Conservation (phyloP, 176 grass and related monocot genomes). For the Urochloa ruziziensis region DNA sequence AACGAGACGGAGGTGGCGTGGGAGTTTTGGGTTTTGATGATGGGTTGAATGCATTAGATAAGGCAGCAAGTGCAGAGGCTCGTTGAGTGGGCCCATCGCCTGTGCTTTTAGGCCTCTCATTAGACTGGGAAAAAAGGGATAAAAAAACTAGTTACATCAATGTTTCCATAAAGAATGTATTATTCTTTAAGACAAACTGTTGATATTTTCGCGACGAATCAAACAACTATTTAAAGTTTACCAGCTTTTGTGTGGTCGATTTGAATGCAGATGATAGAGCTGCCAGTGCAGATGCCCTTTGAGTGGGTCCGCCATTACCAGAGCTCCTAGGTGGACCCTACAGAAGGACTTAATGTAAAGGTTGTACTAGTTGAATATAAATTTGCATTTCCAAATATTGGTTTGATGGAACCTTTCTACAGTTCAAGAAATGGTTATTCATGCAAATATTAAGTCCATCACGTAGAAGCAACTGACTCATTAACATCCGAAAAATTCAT, state of each 20-base stretch:
- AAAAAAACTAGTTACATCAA: not conserved
- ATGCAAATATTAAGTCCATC: not conserved
- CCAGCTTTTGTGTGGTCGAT: constrained; percentile 45
- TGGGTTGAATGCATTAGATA: constrained; percentile 81
- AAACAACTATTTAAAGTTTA: constrained; percentile 4
- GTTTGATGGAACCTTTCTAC: not conserved
- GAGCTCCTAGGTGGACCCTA: constrained; percentile 46
- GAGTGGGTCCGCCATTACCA: constrained; percentile 71
- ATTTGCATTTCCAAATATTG: constrained; percentile 15
- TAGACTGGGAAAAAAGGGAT: constrained; percentile 44
- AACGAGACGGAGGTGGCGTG: constrained; percentile 32
- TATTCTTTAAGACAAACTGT: not conserved
- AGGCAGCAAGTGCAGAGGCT: constrained; percentile 81
- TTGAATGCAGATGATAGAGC: constrained; percentile 92
- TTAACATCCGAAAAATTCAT: not conserved
- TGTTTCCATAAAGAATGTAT: not conserved
- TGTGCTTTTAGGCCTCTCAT: constrained; percentile 51
- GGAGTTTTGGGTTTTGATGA: constrained; percentile 58
- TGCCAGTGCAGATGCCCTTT: constrained; percentile 85
- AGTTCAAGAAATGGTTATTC: constrained; percentile 1
- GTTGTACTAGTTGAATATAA: constrained; percentile 2
- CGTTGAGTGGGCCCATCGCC: constrained; percentile 74
- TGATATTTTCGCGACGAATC: not conserved
- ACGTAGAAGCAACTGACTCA: not conserved
- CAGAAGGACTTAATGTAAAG: constrained; percentile 27